These are phyloP conservation scores for Ilyonectria robusta DNA, from an alignment of 2,329 filamentous ascomycete species.

Conservation along the genomic window DNA sequence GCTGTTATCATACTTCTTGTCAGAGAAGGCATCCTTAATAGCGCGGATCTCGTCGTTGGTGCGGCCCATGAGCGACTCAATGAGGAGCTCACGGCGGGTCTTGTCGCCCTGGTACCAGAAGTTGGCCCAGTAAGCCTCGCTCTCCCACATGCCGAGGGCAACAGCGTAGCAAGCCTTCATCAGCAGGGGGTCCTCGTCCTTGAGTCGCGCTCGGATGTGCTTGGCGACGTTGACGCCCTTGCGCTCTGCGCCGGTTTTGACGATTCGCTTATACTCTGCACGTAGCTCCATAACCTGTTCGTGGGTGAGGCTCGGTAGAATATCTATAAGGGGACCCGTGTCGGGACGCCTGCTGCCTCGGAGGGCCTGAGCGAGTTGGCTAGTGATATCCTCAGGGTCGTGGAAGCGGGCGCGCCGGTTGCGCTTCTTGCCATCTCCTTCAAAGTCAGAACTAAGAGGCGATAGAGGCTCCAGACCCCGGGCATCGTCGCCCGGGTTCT, in stretches of 20 bases:
- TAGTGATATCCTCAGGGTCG: conserved; percentile 85
- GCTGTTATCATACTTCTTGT: conserved; percentile 91
- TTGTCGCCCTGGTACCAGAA: conserved; percentile 96
- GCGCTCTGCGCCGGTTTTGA: conserved; percentile 81
- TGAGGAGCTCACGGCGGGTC: conserved; percentile 87
- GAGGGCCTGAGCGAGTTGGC: conserved; percentile 81
- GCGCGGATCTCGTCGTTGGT: conserved; percentile 87
- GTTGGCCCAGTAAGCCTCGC: conserved; percentile 97
- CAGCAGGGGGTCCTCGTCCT: conserved; percentile 80
- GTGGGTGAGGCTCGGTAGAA: conserved; percentile 86
- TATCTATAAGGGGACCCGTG: conserved; percentile 80
- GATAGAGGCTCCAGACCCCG: conserved; percentile 65
- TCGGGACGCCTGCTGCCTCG: conserved; percentile 76
- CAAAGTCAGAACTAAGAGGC: conserved; percentile 64
- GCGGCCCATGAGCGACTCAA: conserved; percentile 92
- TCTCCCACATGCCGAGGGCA: conserved; percentile 90
- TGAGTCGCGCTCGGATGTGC: conserved; percentile 83
- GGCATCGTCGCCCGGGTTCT: conserved; percentile 64
- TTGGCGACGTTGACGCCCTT: conserved; percentile 89
- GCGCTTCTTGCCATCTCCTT: conserved; percentile 60
- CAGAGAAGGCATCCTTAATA: conserved; percentile 91
- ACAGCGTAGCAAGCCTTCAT: conserved; percentile 94
- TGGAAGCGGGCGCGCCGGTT: conserved; percentile 82
- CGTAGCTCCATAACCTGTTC: conserved; percentile 90
- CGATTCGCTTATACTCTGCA: conserved; percentile 90